Evolutionary conservation across 208 protist genomes (phyloP), one percentile per base, ranked within the genome.

Genomic region (Porcisia hertigi): DNA sequence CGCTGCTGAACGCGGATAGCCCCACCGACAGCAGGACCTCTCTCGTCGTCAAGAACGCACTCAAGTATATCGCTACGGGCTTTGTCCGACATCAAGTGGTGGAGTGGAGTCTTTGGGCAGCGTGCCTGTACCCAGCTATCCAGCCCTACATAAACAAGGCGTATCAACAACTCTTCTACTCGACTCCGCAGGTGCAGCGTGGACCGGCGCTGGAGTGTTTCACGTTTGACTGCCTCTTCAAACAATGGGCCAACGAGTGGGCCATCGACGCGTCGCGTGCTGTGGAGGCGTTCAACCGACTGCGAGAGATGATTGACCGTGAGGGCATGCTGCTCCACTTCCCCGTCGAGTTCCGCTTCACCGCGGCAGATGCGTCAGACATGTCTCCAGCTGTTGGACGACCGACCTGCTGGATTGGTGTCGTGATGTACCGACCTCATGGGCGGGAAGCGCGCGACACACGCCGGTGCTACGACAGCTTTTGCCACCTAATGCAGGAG

Each of bases 261-360:
- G 89, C 89, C 1, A 87, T 96, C 60, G 87, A 89, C 14, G 85
- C 86, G 4, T 58, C 57, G 16, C 75, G 78, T 20, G 77, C 85
- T 7, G 65, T 86, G 11, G 85, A 88, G 59, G 90, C 85, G 14
- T 88, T 94, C 60, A 57, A 76, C 45, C 70, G 72, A 36, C 59
- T 94, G 59, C 84, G 85, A 47, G 77, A 79, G 12, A 88, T 96
- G 77, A 87, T 96, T n/a, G 57, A 77, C 1, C 73, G 76, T 18
- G 73, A 92, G 34, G 79, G 85, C 18, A 58, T 93, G 72, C 78
- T 84, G 14, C 75, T 94, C 7, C 88, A 96, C 81, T 96, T 96
- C 73, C 92, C 92, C 3, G 86, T 96, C n/a, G 92, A 96, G 66
- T 91, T 96, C 53, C 85, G 92, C 73, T 96, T 96, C 75, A 85